Conservation (phyloP, 2,329 filamentous ascomycete genomes). For the Macrophomina pseudophaseolina region DNA sequence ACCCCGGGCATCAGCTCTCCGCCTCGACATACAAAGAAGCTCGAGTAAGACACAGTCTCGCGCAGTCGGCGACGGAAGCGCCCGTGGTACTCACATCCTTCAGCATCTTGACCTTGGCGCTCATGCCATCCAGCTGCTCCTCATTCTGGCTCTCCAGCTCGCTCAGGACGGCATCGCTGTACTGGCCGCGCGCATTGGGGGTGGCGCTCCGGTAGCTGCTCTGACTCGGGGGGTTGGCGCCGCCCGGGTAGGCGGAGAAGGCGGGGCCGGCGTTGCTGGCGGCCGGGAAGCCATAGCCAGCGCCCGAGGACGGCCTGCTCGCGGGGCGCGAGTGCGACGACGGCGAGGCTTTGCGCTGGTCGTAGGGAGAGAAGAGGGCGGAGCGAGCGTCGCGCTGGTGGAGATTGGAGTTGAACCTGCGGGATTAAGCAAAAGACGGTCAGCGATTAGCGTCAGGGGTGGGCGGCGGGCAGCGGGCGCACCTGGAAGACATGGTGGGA, state of each 20-base stretch:
- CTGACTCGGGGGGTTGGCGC: conserved; percentile 15
- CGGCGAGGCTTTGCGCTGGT: conserved; percentile 41
- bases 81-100: conserved; percentile 73
- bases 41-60: too few relatives aligned
- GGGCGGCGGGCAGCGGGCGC: not conserved
- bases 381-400: conserved; percentile 37
- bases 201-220: conserved; percentile 47
- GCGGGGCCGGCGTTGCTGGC: conserved; percentile 29
- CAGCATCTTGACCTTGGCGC: conserved; percentile 84
- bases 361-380: conserved; percentile 49
- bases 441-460: conserved; percentile 4
- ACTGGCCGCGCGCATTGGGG: conserved; percentile 74
- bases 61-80: not conserved
- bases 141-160: conserved; percentile 97
- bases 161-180: conserved; percentile 87
- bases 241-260: conserved; percentile 44
- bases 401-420: conserved; percentile 32
- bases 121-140: conserved; percentile 83
- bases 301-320: conserved; percentile 27
- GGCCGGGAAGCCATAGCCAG: conserved; percentile 22
- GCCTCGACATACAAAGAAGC: not conserved
- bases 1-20: not conserved
- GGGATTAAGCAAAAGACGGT: not conserved
- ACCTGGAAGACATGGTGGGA: conserved; percentile 26
- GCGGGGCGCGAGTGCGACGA: conserved; percentile 37